Percentiles rank a stretch among this genome's conserved stretches.
phyloP scores from a whole-genome alignment of 2,329 filamentous ascomycete species.

The Lecanoromycetidae sp. region DNA sequence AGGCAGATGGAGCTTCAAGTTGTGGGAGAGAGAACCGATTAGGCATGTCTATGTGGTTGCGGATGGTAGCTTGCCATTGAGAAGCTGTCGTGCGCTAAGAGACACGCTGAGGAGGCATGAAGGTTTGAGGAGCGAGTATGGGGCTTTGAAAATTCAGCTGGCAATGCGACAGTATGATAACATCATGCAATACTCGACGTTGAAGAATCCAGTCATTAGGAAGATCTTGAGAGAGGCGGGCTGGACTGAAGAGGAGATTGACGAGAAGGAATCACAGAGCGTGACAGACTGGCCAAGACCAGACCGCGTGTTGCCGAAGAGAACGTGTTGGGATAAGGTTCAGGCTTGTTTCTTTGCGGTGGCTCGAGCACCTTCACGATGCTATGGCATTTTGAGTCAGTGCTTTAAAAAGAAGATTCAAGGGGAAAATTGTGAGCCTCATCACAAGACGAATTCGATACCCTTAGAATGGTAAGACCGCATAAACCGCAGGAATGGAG shows the following conservation, averaged over 20 bases:
- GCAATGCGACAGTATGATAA: background rate
- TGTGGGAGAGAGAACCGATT: constrained; percentile 8
- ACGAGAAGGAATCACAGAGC: background rate
- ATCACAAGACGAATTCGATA: background rate
- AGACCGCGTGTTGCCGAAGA: background rate
- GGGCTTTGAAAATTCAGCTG: background rate
- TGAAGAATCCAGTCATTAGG: constrained; percentile 2
- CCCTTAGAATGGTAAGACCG: no score
- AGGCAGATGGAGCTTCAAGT: constrained; percentile 19
- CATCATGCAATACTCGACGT: constrained; percentile 5
- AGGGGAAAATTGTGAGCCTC: background rate
- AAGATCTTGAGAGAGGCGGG: constrained; percentile 7
- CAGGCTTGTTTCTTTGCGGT: background rate
- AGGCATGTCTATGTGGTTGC: constrained; percentile 20
- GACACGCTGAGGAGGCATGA: constrained; percentile 15
- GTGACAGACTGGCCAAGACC: constrained; percentile 8
- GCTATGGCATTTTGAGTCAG: background rate
- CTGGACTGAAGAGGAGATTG: constrained; percentile 4
- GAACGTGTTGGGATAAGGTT: background rate
- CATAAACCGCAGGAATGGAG: no score
- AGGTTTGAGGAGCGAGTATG: constrained; percentile 18
- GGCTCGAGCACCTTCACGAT: no score
- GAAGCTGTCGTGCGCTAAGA: constrained; percentile 18
- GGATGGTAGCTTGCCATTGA: constrained; percentile 16
- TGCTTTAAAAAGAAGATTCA: background rate